Evolutionary conservation across 192 early-diverging fungal species (phyloP).

Genomic region (Backusella mclennaniae): DNA sequence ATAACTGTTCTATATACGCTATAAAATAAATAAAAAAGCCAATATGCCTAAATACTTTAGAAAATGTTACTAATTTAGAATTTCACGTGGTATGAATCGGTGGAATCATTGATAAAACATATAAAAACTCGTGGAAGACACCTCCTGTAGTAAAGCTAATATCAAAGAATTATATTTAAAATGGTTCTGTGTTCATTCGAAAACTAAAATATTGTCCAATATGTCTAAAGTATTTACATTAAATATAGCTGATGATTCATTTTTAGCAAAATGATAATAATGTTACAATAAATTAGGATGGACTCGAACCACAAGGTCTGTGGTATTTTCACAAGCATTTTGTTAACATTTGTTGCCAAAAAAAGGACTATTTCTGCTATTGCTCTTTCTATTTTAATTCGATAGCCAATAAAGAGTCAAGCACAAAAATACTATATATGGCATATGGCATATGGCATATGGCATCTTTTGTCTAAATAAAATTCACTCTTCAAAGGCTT

Average conservation of each 20-base stretch:
- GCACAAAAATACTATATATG: too few species aligned
- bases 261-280: background rate
- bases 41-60: background rate
- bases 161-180: background rate
- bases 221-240: background rate
- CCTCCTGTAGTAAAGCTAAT: background rate
- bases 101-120: background rate
- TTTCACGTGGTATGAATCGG: background rate
- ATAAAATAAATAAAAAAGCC: background rate
- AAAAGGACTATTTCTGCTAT: too few species aligned
- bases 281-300: background rate
- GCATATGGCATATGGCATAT: too few species aligned
- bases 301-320: background rate
- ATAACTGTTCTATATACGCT: background rate
- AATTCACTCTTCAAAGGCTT: too few species aligned
- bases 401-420: too few species aligned
- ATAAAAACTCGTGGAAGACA: background rate
- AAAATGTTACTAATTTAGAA: background rate
- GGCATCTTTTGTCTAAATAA: too few species aligned
- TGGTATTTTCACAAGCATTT: background rate
- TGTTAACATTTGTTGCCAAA: too few species aligned
- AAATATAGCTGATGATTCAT: background rate
- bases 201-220: background rate
- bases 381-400: too few species aligned
- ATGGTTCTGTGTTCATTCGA: background rate